Percentiles rank a stretch among this genome's conserved stretches.
These are phyloP conservation scores for Tubosaeta sp. DNA, from an alignment of 768 basidiomycete genomes.

Conservation along the genomic window DNA sequence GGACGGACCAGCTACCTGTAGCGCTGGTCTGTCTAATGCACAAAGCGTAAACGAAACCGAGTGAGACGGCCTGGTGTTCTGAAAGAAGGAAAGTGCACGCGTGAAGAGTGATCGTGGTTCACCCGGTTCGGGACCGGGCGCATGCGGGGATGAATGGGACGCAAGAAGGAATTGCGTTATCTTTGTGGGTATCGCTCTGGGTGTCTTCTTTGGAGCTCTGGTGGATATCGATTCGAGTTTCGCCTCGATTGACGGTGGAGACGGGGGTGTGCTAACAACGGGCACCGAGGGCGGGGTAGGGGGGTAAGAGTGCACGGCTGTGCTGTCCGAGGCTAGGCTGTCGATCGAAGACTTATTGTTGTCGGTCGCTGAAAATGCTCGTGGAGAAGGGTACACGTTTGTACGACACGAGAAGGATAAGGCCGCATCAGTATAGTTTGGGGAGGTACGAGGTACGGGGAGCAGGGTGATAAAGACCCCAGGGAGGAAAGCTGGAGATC, in stretches of 20 bases:
- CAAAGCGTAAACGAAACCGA: conserved; percentile 61
- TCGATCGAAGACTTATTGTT: conserved; percentile 24
- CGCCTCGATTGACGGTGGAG: conserved; percentile 30
- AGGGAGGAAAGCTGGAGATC: conserved; percentile 66
- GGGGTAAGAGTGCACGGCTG: conserved; percentile 50
- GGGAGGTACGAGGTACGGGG: conserved; percentile 45
- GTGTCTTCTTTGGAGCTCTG: background rate
- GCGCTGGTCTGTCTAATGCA: conserved; percentile 16
- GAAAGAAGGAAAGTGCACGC: conserved; percentile 47
- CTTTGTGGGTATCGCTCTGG: conserved; percentile 13
- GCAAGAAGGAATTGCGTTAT: conserved; percentile 52
- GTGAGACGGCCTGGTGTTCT: conserved; percentile 49
- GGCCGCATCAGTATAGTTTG: conserved; percentile 48
- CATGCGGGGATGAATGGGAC: conserved; percentile 38
- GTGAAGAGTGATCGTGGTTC: conserved; percentile 43
- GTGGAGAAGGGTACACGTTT: conserved; percentile 29
- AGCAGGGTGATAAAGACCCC: conserved; percentile 51
- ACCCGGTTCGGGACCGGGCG: conserved; percentile 25
- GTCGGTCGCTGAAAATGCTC: conserved; percentile 7
- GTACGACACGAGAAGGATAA: conserved; percentile 52
- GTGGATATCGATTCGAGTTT: conserved; percentile 20
- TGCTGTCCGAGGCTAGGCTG: conserved; percentile 29
- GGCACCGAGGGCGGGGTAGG: conserved; percentile 45
- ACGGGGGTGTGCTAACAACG: conserved; percentile 30
- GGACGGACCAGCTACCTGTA: conserved; percentile 18